Conservation (phyloP, 2,329 filamentous ascomycete genomes). For the Thielaviopsis ethacetica region DNA sequence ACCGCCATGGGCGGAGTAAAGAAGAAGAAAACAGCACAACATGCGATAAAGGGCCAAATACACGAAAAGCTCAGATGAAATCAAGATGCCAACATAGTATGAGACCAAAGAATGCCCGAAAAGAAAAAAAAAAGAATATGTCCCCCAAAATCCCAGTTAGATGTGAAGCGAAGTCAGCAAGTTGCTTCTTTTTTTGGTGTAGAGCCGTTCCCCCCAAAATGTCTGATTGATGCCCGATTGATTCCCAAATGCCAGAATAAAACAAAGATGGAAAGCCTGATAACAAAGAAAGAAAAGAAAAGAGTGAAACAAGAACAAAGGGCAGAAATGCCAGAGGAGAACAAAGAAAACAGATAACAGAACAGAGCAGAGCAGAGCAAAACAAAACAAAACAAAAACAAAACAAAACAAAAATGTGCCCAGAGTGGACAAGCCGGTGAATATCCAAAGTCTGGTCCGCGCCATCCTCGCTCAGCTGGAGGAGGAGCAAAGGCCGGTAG, state of each 20-base stretch:
- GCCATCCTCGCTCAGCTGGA: neutral
- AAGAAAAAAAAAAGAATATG: no score
- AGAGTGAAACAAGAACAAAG: neutral
- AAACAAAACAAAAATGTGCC: neutral
- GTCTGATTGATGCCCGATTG: neutral
- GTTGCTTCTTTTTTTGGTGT: neutral
- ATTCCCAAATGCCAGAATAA: neutral
- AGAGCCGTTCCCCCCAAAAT: neutral
- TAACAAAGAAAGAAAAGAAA: neutral
- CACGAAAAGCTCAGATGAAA: no score
- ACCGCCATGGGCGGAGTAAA: neutral
- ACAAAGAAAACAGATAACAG: neutral
- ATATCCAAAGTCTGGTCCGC: neutral
- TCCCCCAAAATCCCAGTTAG: no score
- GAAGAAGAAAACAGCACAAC: neutral
- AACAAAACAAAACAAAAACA: neutral
- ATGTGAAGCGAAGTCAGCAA: neutral
- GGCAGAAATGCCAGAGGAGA: neutral
- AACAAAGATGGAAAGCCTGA: neutral
- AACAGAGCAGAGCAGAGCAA: neutral
- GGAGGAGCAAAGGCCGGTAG: neutral
- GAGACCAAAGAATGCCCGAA: no score
- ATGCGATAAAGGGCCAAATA: neutral
- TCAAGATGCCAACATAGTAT: no score
- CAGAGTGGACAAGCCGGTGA: neutral